Conservation (phyloP, 192 early-diverging fungal genomes). For the Linnemannia schmuckeri region DNA sequence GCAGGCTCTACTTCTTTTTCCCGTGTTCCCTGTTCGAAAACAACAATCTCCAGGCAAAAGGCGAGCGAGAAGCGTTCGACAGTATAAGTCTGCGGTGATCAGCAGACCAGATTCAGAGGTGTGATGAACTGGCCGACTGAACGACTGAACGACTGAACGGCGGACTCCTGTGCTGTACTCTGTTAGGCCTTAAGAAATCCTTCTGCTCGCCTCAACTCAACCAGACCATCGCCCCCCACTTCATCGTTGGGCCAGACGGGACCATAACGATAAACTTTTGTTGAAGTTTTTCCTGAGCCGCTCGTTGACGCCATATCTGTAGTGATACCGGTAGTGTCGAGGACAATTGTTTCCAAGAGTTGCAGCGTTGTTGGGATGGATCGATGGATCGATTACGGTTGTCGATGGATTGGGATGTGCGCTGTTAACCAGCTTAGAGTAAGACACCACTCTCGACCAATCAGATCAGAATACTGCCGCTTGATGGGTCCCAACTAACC, state of each 20-base stretch:
- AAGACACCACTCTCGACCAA: background rate
- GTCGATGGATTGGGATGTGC: background rate
- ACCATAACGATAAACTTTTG: background rate
- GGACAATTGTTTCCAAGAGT: background rate
- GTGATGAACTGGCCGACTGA: background rate
- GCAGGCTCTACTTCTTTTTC: too few species aligned
- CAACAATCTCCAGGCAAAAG: background rate
- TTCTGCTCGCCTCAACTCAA: background rate
- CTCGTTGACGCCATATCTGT: too few species aligned
- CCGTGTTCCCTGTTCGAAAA: background rate
- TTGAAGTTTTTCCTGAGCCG: background rate
- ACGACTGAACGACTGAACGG: background rate
- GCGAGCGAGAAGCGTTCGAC: background rate
- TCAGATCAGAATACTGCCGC: background rate
- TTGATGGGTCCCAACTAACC: slow-evolving; percentile 32
- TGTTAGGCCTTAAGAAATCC: background rate
- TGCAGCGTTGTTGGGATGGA: slow-evolving; percentile 12
- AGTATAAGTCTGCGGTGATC: background rate
- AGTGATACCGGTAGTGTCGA: background rate
- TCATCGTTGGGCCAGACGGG: background rate
- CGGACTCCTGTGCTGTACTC: background rate
- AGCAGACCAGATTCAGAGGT: background rate
- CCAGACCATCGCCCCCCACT: background rate
- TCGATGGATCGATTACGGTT: slow-evolving; percentile 21
- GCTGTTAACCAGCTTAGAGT: background rate